These are phyloP conservation scores for Colletotrichum navitas DNA, from an alignment of 2,329 filamentous ascomycete species.

Conservation along the genomic window DNA sequence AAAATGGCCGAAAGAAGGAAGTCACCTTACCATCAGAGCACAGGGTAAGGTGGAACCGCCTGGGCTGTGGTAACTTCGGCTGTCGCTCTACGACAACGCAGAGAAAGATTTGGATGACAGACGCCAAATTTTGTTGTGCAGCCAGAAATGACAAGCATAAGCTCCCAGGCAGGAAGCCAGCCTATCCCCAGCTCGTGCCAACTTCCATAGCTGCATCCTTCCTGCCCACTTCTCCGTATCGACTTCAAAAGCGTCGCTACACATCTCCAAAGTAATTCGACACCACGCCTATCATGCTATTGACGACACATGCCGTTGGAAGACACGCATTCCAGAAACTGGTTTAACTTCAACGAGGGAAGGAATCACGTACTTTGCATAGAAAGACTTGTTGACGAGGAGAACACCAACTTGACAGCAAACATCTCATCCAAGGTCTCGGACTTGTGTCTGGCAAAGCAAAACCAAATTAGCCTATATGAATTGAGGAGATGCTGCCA, in stretches of 20 bases:
- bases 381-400: background rate
- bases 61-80: background rate
- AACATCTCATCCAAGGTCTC: background rate
- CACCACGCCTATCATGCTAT: background rate
- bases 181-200: background rate
- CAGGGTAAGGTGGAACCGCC: background rate
- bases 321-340: background rate
- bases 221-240: background rate
- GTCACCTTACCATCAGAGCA: background rate
- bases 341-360: no score
- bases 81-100: background rate
- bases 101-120: background rate
- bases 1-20: background rate
- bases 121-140: conserved; percentile 21
- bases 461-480: background rate
- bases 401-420: background rate
- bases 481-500: background rate
- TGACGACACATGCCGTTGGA: background rate
- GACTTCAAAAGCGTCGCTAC: background rate
- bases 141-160: background rate
- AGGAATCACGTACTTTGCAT: background rate
- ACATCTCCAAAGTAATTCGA: background rate
- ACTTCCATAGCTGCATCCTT: background rate
- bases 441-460: background rate
- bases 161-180: background rate